These are phyloP conservation scores for Sphaerulina musiva DNA, from an alignment of 2,329 filamentous ascomycete species.

Conservation along the genomic window DNA sequence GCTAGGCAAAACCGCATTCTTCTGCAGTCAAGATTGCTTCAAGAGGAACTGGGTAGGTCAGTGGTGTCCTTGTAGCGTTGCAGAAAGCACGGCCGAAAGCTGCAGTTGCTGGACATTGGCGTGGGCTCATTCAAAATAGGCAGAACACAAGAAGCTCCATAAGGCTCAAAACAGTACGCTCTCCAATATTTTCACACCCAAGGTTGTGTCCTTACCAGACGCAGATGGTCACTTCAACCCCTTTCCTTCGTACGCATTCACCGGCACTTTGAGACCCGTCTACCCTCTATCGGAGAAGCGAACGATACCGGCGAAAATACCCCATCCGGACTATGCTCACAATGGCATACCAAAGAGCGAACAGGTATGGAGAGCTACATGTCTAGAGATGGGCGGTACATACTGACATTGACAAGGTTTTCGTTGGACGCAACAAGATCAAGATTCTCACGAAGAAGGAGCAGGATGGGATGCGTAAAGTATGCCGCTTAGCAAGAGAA, in stretches of 20 bases:
- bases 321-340: conserved; percentile 77
- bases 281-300: conserved; percentile 61
- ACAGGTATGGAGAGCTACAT: conserved; percentile 50
- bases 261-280: conserved; percentile 74
- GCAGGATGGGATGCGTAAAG: conserved; percentile 86
- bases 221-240: conserved; percentile 86
- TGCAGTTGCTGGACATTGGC: neutral
- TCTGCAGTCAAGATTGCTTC: conserved; percentile 98
- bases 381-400: neutral
- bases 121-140: conserved; percentile 44
- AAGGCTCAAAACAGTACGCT: conserved; percentile 67
- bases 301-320: conserved; percentile 71
- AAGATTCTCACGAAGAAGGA: conserved; percentile 72
- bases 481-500: conserved; percentile 79
- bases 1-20: conserved; percentile 82
- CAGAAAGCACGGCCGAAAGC: conserved; percentile 22
- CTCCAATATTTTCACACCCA: conserved; percentile 69
- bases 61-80: conserved; percentile 14
- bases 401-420: conserved; percentile 31
- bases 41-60: conserved; percentile 88
- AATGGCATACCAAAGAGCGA: conserved; percentile 69
- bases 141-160: conserved; percentile 74
- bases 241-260: conserved; percentile 79
- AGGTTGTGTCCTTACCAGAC: conserved; percentile 81
- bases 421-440: conserved; percentile 68